Conservation (phyloP, 2,329 filamentous ascomycete species). For the Cordyceps javanica region DNA sequence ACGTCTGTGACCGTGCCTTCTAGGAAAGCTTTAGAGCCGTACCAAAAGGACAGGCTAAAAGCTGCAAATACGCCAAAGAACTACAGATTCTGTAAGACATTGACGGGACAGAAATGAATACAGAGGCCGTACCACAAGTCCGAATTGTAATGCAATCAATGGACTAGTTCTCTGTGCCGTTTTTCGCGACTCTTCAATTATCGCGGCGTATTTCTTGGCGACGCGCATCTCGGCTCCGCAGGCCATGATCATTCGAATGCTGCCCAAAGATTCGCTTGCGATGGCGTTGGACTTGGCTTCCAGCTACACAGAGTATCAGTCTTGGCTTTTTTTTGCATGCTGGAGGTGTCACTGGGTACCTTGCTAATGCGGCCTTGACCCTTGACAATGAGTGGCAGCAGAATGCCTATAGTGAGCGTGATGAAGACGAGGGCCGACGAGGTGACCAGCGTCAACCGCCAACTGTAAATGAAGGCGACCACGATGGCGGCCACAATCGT, state of each 20-base stretch:
- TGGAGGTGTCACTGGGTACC: constrained; percentile 18
- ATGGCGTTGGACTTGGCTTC: constrained; percentile 54
- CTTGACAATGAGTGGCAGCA: constrained; percentile 52
- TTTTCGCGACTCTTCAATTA: constrained; percentile 47
- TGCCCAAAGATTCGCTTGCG: constrained; percentile 54
- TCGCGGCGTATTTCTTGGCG: constrained; percentile 45
- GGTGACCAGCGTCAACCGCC: constrained; percentile 55
- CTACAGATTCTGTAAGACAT: constrained; percentile 17
- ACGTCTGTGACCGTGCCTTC: constrained; percentile 42
- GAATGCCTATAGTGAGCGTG: constrained; percentile 36
- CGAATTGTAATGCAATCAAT: constrained; percentile 46
- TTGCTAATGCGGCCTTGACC: constrained; percentile 38
- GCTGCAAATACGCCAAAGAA: constrained; percentile 48
- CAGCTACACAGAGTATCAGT: constrained; percentile 23
- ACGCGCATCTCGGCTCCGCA: constrained; percentile 55
- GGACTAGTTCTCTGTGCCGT: constrained; percentile 45
- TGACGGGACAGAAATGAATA: constrained; percentile 6
- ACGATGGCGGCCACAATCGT: constrained; percentile 47
- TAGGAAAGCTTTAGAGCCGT: constrained; percentile 45
- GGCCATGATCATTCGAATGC: constrained; percentile 56
- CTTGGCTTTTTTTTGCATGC: constrained; percentile 3
- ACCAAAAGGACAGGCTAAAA: constrained; percentile 58
- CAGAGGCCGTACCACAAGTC: constrained; percentile 33
- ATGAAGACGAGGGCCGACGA: constrained; percentile 52
- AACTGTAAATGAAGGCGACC: constrained; percentile 51